Evolutionary conservation across 768 basidiomycete genomes (phyloP), one percentile per base, ranked within the genome.

Genomic region (Tylopilus subfusipes): DNA sequence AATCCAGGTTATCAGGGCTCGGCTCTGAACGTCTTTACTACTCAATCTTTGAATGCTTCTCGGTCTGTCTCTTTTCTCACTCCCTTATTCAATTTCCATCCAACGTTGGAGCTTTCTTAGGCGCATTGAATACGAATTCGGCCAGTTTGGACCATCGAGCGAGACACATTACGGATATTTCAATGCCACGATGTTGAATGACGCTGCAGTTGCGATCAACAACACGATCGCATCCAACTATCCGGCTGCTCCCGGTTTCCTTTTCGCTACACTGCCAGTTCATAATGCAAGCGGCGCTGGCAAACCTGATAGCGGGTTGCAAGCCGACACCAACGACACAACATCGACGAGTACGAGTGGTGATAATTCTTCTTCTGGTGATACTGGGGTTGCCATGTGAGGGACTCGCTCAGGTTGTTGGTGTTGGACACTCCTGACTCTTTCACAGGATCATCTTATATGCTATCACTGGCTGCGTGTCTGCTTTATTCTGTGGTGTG

Each of bases 381-480:
- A 78, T 56, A 86, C 85, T 3, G 81, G 83, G 18, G 72, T 93
- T 33, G 90, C 93, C 1, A 95, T 96, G 93, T 86, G 63, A 63
- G 79, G 59, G 29, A n/a, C 36, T 50, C 54, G 16, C 45, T 42
- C 47, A 21, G 42, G 50, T 53, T 42, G 25, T 21, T 55, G 24
- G 52, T 42, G 25, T 21, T 55, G 24, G 36, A 25, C 25, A 13
- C 18, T 48, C 30, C 44, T 70, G 46, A 66, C 44, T 5, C 39
- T n/a, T 51, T 39, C 34, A 21, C 34, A 70, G 90, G 90, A 87
- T 92, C 52, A 78, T 92, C 27, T 75, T 92, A 19, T 96, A 96
- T 66, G 83, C 84, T 4, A 92, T 96, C 61, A 93, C 92, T 1
- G 94, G 91, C 5, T 86, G 89, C 58, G 92, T 98, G 36, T 90